Conservation (phyloP, 2,329 filamentous ascomycete species). For the Corinectria fuckeliana region DNA sequence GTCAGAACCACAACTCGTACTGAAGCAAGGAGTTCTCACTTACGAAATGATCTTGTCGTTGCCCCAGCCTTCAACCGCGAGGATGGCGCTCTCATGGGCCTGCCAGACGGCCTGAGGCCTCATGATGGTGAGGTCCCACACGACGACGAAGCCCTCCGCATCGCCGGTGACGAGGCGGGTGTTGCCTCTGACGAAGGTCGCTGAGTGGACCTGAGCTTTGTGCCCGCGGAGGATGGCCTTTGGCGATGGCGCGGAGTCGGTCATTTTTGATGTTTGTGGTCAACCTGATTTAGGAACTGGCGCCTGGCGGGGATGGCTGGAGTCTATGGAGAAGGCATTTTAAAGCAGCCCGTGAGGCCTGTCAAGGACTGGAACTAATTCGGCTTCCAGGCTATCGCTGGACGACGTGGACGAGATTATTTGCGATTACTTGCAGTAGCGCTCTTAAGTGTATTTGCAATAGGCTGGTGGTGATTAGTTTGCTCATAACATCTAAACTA, state of each 20-base stretch:
- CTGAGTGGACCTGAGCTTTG: conserved; percentile 76
- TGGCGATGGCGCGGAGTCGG: conserved; percentile 45
- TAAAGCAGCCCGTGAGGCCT: not conserved
- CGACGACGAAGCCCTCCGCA: conserved; percentile 84
- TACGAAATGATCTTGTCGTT: conserved; percentile 83
- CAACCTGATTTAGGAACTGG: not conserved
- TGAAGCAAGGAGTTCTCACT: conserved; percentile 37
- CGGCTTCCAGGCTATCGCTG: too few relatives aligned
- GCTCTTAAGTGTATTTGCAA: not conserved
- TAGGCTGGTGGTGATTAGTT: too few relatives aligned
- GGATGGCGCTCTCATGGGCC: conserved; percentile 78
- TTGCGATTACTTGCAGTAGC: not conserved
- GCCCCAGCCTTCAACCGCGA: conserved; percentile 77
- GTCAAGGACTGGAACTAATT: not conserved
- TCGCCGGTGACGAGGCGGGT: conserved; percentile 84
- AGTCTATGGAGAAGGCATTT: not conserved
- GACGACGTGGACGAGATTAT: not conserved
- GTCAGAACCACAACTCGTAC: not conserved
- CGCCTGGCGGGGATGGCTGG: not conserved
- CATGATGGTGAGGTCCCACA: conserved; percentile 86
- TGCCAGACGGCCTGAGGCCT: conserved; percentile 85
- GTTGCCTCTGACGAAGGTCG: conserved; percentile 76
- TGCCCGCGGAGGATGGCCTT: conserved; percentile 83
- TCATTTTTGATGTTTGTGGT: conserved; percentile 34
- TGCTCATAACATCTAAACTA: not conserved